Conservation (phyloP, 139 green algal species). For the Haematococcus lacustris region DNA sequence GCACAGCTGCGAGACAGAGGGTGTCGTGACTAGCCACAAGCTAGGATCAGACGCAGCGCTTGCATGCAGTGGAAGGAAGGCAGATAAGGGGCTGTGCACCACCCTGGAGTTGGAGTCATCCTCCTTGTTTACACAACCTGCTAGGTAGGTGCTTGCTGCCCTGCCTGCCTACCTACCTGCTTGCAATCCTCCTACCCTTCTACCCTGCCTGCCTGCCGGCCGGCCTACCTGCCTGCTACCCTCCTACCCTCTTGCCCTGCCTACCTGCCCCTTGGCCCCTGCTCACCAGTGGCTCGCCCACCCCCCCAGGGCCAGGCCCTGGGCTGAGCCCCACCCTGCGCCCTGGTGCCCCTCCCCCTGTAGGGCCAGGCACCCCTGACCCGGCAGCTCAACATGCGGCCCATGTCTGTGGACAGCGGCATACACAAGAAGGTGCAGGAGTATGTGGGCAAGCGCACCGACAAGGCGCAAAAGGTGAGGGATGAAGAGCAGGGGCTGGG, state of each 20-base stretch:
- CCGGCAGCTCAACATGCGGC: slow-evolving; percentile 54
- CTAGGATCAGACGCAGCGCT: neutral
- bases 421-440: slow-evolving; percentile 54
- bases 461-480: neutral
- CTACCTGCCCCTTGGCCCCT: neutral
- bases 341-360: neutral
- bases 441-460: slow-evolving; percentile 30
- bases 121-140: too few species aligned
- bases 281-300: neutral
- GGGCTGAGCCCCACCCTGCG: neutral
- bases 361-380: slow-evolving; percentile 65
- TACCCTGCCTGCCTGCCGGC: neutral
- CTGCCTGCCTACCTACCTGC: too few species aligned
- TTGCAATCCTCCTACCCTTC: neutral
- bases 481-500: too few species aligned
- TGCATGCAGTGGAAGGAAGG: too few species aligned
- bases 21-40: neutral
- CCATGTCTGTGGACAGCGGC: slow-evolving; percentile 47
- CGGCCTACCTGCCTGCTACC: neutral
- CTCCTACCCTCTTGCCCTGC: neutral
- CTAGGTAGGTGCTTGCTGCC: too few species aligned
- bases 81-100: too few species aligned
- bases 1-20: neutral
- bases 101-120: too few species aligned
- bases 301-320: neutral